phyloP scores from a whole-genome alignment of 139 green algal species.

The Tetraselmis chui region DNA sequence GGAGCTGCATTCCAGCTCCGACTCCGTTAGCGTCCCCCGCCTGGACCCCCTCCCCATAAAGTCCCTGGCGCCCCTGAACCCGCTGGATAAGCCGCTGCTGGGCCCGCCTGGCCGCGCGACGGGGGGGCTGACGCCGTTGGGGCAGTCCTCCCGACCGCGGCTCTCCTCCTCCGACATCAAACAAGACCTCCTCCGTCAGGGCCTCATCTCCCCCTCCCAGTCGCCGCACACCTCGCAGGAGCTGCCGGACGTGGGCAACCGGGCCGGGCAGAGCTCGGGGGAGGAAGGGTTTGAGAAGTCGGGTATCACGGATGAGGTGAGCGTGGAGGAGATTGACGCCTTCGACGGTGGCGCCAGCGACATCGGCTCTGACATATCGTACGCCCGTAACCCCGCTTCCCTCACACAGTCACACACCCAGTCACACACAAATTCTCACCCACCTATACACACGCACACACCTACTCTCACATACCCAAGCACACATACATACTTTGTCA shows the following conservation, averaged over 20 bases:
- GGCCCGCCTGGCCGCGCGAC: not conserved
- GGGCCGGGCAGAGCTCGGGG: not conserved
- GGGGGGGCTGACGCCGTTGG: not conserved
- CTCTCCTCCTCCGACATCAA: not conserved
- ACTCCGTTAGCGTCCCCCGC: not conserved
- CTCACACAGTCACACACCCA: too few relatives aligned
- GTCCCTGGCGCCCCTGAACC: not conserved
- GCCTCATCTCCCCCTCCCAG: not conserved
- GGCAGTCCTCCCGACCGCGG: not conserved
- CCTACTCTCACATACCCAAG: too few relatives aligned
- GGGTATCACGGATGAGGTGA: not conserved
- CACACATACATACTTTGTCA: too few relatives aligned
- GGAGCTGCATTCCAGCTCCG: not conserved
- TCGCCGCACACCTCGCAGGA: not conserved
- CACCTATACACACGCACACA: too few relatives aligned
- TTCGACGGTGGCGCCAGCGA: not conserved
- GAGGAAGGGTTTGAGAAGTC: not conserved
- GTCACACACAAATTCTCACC: too few relatives aligned
- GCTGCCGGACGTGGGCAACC: not conserved
- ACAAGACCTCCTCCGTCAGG: not conserved
- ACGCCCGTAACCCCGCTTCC: not conserved
- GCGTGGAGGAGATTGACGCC: not conserved
- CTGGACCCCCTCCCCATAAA: not conserved
- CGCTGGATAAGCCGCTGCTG: not conserved
- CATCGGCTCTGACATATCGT: not conserved